Conservation (phyloP, 345 rosid species). For the Durio zibethinus region DNA sequence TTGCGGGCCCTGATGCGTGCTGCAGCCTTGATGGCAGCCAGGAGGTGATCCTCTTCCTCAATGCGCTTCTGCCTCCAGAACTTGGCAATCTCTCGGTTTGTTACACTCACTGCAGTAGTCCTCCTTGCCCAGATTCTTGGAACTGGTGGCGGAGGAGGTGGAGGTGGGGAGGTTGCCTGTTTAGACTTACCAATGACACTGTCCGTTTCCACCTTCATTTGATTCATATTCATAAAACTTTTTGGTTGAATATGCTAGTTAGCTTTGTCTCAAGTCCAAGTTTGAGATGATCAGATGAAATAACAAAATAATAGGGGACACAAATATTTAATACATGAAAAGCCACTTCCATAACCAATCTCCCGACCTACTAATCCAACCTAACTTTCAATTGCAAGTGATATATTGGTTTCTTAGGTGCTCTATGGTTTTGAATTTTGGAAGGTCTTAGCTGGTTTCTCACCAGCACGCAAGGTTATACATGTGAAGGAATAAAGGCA, state of each 20-base stretch:
- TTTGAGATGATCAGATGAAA: conserved; percentile 4
- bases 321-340: not conserved
- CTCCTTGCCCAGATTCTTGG: conserved; percentile 41
- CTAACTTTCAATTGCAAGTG: conserved; percentile 49
- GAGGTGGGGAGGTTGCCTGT: conserved; percentile 33
- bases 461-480: not conserved
- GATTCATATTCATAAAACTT: conserved; percentile 36
- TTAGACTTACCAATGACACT: conserved; percentile 24
- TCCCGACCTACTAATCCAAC: conserved; percentile 41
- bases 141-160: conserved; percentile 54
- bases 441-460: not conserved
- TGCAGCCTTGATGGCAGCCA: conserved; percentile 86
- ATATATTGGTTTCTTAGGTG: conserved; percentile 5
- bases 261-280: not conserved
- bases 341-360: conserved; percentile 10
- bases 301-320: not conserved
- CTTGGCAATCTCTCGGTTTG: conserved; percentile 72
- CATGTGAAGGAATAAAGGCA: not conserved
- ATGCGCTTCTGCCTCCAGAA: conserved; percentile 74
- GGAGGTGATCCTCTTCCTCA: conserved; percentile 80
- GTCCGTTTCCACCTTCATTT: conserved; percentile 27
- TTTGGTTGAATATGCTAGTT: conserved; percentile 4
- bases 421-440: not conserved
- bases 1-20: conserved; percentile 76
- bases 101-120: conserved; percentile 42